Conservation (phyloP, 176 grass and related monocot species). For the Triticum turgidum region DNA sequence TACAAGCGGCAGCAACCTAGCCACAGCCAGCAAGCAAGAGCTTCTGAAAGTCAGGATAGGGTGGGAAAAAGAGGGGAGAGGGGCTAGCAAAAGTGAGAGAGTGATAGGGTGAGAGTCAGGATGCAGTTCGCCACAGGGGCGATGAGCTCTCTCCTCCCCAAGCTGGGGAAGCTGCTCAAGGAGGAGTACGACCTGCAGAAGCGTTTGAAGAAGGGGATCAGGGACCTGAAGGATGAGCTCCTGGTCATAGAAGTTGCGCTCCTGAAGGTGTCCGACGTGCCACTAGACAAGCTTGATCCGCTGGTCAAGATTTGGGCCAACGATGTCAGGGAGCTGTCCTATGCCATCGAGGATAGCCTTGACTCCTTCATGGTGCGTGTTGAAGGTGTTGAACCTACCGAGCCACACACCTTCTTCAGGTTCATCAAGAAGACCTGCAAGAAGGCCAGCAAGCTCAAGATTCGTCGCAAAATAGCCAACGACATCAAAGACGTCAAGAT, state of each 20-base stretch:
- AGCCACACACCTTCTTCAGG: background rate
- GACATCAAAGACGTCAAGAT: background rate
- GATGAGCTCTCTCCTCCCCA: too few species aligned
- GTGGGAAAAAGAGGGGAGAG: too few species aligned
- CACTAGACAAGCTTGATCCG: background rate
- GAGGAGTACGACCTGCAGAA: background rate
- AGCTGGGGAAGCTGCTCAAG: background rate
- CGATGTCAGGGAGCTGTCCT: background rate
- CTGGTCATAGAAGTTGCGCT: background rate
- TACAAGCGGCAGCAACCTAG: background rate
- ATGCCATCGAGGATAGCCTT: background rate
- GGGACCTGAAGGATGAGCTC: background rate
- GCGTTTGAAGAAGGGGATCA: background rate
- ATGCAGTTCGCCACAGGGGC: background rate
- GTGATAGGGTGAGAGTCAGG: background rate
- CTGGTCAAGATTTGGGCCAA: background rate
- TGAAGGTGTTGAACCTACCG: background rate
- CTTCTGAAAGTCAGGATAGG: background rate
- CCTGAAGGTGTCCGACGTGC: background rate
- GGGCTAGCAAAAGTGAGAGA: background rate
- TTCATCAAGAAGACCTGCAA: background rate
- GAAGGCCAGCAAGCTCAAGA: background rate
- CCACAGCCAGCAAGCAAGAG: background rate
- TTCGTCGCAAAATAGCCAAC: background rate
- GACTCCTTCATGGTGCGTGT: background rate